Conservation (phyloP, 208 protist genomes). For the Wallacemonas sp. region DNA sequence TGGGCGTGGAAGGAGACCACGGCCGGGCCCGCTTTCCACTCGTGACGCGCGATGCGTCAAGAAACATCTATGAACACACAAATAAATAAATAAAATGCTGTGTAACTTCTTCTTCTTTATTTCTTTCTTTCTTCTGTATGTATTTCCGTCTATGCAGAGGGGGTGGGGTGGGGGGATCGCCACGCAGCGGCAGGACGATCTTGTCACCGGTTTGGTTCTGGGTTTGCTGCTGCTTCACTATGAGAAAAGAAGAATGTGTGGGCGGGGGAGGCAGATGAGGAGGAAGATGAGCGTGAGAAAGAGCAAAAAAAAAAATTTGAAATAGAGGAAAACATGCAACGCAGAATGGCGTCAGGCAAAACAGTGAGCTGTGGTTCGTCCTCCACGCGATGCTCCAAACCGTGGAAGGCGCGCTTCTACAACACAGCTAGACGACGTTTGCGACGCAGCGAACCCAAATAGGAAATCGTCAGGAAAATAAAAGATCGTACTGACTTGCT, state of each 20-base stretch:
- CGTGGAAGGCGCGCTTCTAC: too few relatives aligned
- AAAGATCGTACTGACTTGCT: too few relatives aligned
- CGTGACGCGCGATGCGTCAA: not conserved
- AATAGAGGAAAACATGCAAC: too few relatives aligned
- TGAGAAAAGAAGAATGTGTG: conserved; percentile 2
- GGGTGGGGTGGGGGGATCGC: not conserved
- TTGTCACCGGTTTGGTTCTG: too few relatives aligned
- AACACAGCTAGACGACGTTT: too few relatives aligned
- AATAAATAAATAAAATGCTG: not conserved
- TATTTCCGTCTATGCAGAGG: too few relatives aligned
- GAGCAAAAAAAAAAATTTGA: not conserved
- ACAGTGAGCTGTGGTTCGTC: too few relatives aligned
- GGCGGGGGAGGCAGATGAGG: not conserved
- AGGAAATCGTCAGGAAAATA: conserved; percentile 11
- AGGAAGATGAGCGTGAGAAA: not conserved
- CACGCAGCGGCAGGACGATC: not conserved
- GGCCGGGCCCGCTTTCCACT: not conserved
- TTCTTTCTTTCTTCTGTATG: conserved; percentile 2
- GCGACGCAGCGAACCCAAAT: too few relatives aligned
- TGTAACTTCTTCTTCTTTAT: conserved; percentile 1
- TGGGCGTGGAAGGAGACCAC: conserved; percentile 1
- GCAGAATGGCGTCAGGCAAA: too few relatives aligned
- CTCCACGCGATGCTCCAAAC: too few relatives aligned
- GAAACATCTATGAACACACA: not conserved
- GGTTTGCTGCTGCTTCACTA: too few relatives aligned